Evolutionary conservation across 192 early-diverging fungal genomes (phyloP).

Genomic region (Backusella luteola): DNA sequence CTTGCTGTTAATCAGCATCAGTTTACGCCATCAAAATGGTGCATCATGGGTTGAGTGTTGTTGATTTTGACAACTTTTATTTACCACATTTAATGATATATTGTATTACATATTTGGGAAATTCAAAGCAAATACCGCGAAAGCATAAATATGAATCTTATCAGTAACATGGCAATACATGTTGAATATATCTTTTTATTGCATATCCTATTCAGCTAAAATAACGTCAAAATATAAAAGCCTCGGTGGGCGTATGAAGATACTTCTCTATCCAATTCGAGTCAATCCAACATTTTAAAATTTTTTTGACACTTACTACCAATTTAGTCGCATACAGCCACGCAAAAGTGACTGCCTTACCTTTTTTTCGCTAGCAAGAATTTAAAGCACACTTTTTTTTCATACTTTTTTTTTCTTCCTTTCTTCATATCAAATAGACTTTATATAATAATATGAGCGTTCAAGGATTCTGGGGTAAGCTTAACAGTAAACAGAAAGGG

Average conservation of each 20-base stretch:
- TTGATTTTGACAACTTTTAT: neutral
- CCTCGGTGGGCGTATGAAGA: too few species aligned
- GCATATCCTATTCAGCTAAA: too few species aligned
- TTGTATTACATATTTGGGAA: too few species aligned
- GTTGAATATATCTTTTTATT: too few species aligned
- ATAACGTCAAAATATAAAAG: too few species aligned
- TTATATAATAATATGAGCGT: slow-evolving; percentile 21
- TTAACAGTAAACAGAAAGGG: too few species aligned
- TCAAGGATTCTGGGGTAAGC: slow-evolving; percentile 34
- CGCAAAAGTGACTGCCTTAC: neutral
- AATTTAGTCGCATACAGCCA: neutral
- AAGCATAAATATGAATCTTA: too few species aligned
- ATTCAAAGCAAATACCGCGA: too few species aligned
- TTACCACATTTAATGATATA: too few species aligned
- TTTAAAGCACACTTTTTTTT: neutral
- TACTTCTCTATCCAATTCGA: too few species aligned
- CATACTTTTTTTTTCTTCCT: neutral
- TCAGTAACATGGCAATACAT: too few species aligned
- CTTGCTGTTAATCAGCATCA: neutral
- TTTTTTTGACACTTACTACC: neutral
- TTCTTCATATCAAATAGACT: neutral
- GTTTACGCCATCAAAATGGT: neutral
- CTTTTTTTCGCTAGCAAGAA: neutral
- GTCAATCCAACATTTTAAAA: neutral
- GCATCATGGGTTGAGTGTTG: neutral